These are phyloP conservation scores for Colletotrichum zoysiae DNA, from an alignment of 2,329 filamentous ascomycete species.

Conservation along the genomic window DNA sequence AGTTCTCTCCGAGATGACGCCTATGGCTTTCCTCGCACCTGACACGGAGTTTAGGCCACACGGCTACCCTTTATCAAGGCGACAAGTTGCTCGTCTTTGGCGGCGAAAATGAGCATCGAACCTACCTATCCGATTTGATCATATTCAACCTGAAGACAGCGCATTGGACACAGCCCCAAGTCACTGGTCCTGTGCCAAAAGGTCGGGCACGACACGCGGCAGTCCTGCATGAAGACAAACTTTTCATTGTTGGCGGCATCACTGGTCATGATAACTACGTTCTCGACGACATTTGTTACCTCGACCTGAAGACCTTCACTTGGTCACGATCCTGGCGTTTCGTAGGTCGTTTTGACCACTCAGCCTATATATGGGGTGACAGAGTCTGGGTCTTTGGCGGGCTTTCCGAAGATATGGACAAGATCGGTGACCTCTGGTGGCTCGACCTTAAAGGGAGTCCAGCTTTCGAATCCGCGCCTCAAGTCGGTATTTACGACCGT, in stretches of 20 bases:
- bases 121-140: conserved; percentile 94
- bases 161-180: conserved; percentile 93
- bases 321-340: conserved; percentile 98
- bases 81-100: conserved; percentile 98
- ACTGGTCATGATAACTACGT: conserved; percentile 93
- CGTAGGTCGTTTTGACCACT: conserved; percentile 94
- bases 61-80: conserved; percentile 91
- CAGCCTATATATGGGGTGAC: conserved; percentile 91
- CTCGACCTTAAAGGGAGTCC: conserved; percentile 92
- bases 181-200: conserved; percentile 86
- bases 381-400: conserved; percentile 97
- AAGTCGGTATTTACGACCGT: conserved; percentile 65
- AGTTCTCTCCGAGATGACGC: conserved; percentile 44
- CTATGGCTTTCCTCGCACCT: conserved; percentile 23
- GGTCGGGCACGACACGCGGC: conserved; percentile 94
- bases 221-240: conserved; percentile 93
- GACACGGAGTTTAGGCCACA: conserved; percentile 75
- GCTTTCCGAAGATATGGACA: conserved; percentile 95
- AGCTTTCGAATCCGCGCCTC: conserved; percentile 80
- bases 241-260: conserved; percentile 96
- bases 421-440: conserved; percentile 97
- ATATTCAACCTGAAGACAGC: conserved; percentile 95
- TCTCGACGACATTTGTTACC: conserved; percentile 94
- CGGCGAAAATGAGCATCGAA: conserved; percentile 96
- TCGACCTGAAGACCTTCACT: conserved; percentile 96